Evolutionary conservation across 164 flowering plant species (phyloP), one percentile per base, ranked within the genome.

Genomic region (Nymphaea colorata): DNA sequence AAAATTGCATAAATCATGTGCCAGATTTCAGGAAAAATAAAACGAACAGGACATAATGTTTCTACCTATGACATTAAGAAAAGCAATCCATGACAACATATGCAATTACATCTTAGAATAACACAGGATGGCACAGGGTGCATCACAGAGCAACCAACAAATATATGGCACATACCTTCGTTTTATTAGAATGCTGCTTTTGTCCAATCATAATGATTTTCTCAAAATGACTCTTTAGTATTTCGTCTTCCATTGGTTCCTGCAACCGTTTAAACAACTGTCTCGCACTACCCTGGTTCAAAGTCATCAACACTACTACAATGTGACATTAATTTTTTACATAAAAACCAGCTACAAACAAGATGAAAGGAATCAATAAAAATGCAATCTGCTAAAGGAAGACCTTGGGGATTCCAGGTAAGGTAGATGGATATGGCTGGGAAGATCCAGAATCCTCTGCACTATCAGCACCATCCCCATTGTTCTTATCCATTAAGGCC

Each of bases 371-470:
- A 15, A 42, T 7, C 43, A 59, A 4, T 18, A 16, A 64, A 59
- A 7, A 41, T 10, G 7, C 15, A 43, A 8, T 53, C 36, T 64
- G 41, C 41, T 61, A 68, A 18, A 66, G 36, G 10, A 77, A 47
- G 73, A 81, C 99, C 93, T 95, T 89, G 18, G 98, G 98, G 70
- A 95, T 90, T 73, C 98, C 99, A 71, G 97, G 94, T 73, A 92
- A 79, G 61, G 94, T 87, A 68, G 96, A 88, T 41, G 95, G 88
- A 72, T 92, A 92, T 67, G 97, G 85, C 72, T 90, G 97, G 68
- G 99, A 95, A 72, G 98, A 85, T 59, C 97, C 94, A 44, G 98
- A 92, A 80, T 92, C 97, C 70, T 92, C 99, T 66, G 94, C 98
- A 85, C 96, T 92, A 72, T 87, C 97, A 69, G 96, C 95, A 17